Evolutionary conservation across 2,329 filamentous ascomycete genomes (phyloP), one percentile per base, ranked within the genome.

Genomic region (Dactylellina parvicollis): DNA sequence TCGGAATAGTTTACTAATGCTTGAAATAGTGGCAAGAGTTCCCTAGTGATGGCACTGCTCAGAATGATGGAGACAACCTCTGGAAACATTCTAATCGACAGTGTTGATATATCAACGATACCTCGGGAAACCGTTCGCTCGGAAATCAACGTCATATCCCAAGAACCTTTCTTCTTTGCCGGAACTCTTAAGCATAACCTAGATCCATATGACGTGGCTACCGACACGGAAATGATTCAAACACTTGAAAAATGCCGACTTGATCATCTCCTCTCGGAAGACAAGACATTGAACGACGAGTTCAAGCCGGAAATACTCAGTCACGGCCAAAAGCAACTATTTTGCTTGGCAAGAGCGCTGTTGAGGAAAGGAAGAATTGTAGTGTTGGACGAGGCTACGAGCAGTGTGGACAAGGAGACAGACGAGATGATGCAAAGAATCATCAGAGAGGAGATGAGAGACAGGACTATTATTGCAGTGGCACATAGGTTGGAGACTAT

Each of bases 341-440:
- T 86, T 55, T 82, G 81, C 40, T 78, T 86, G 0, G 83, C 84
- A 0, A 78, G 85, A 52, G 82, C 83, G 0, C 76, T 85, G 12
- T 75, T 85, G 50, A 76, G 79, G n/a, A 79, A 79, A 30, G 79
- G 80, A 1, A 82, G 75, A 8, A 76, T 86, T 3, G 76, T 85
- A 1, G 78, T 86, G 1, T 74, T 85, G 4, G 83, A 85, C 52
- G 83, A 85, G 61, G 80, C 79, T 2, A 81, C 81, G 0, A 80
- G 59, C 36, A 59, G 84, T 65, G 83, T 89, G 40, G 87, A 89
- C 76, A 80, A 81, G 10, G 83, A 83, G 56, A 88, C 87, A 1
- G 87, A 89, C 75, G 81, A 83, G 34, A 80, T 83, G 24, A 86
- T 89, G 79, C 86, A 88, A 77, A 81, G 81, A 30, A 81, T 87